Percentiles rank a stretch among this genome's conserved stretches.
Evolutionary conservation across 1,284 basidiomycete genomes (phyloP).

Genomic region (Trichosporon faecale): DNA sequence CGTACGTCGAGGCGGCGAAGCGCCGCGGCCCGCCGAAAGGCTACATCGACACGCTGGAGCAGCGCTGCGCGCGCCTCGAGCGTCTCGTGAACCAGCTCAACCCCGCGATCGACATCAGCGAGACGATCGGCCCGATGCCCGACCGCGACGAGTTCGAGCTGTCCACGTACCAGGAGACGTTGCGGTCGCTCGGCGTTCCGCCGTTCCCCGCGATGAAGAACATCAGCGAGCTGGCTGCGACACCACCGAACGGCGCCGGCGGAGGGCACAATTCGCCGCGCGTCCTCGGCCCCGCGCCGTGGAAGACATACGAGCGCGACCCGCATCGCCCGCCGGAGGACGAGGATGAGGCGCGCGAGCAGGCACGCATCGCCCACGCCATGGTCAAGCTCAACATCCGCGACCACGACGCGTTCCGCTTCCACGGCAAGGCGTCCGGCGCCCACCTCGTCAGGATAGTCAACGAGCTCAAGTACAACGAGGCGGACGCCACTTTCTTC

Average conservation of each 20-base stretch:
- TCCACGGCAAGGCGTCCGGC: slow-evolving; percentile 70
- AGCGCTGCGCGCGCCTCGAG: slow-evolving; percentile 68
- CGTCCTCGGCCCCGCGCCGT: slow-evolving; percentile 37
- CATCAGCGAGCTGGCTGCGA: background rate
- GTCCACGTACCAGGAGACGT: slow-evolving; percentile 33
- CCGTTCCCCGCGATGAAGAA: slow-evolving; percentile 42
- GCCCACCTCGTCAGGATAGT: slow-evolving; percentile 64
- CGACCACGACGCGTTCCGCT: slow-evolving; percentile 55
- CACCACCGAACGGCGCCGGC: slow-evolving; percentile 25
- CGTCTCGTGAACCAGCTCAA: slow-evolving; percentile 63
- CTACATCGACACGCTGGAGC: slow-evolving; percentile 70
- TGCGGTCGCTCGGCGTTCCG: slow-evolving; percentile 40
- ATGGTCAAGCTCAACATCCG: slow-evolving; percentile 40
- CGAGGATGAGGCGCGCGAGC: slow-evolving; percentile 27
- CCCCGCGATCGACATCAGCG: slow-evolving; percentile 64
- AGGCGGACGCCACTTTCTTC: slow-evolving; percentile 29
- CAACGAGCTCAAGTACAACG: slow-evolving; percentile 60
- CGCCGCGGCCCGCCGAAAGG: slow-evolving; percentile 82
- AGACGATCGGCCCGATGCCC: slow-evolving; percentile 66
- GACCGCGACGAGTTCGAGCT: slow-evolving; percentile 69
- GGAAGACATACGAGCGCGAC: slow-evolving; percentile 39
- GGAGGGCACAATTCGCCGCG: slow-evolving; percentile 27
- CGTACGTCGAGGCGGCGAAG: slow-evolving; percentile 70
- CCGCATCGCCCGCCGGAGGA: slow-evolving; percentile 32
- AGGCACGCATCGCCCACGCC: slow-evolving; percentile 30